phyloP scores from a whole-genome alignment of 2,329 filamentous ascomycete species.

The Zasmidium cellare region DNA sequence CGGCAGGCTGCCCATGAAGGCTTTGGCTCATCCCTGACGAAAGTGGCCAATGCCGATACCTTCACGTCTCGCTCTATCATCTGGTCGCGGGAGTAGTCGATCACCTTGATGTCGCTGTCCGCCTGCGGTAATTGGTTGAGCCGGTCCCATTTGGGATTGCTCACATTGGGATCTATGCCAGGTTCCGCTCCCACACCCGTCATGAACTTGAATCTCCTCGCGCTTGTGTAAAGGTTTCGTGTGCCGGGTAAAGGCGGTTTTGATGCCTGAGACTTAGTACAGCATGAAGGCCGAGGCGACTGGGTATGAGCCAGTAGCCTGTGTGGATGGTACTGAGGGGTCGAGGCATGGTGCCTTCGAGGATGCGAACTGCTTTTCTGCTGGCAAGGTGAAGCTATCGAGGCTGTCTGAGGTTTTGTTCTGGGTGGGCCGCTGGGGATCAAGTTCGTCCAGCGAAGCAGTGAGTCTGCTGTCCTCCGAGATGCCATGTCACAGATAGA shows the following conservation, averaged over 20 bases:
- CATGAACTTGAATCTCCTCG: not conserved
- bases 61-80: slow-evolving; percentile 65
- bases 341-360: too few species aligned
- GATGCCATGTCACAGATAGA: too few species aligned
- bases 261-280: not conserved
- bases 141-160: slow-evolving; percentile 6
- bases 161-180: slow-evolving; percentile 25
- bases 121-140: slow-evolving; percentile 6
- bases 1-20: slow-evolving; percentile 74
- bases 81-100: slow-evolving; percentile 73
- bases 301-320: too few species aligned
- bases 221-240: not conserved
- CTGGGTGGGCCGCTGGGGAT: too few species aligned
- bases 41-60: slow-evolving; percentile 68
- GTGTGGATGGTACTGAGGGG: too few species aligned
- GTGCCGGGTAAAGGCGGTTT: not conserved
- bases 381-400: too few species aligned
- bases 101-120: slow-evolving; percentile 74
- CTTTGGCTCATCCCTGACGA: slow-evolving; percentile 61
- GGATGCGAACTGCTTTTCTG: too few species aligned
- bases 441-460: too few species aligned
- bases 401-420: too few species aligned
- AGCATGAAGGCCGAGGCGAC: too few species aligned
- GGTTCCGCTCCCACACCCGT: slow-evolving; percentile 25
- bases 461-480: too few species aligned